Percentiles rank a stretch among this genome's conserved stretches.
Evolutionary conservation across 2,329 filamentous ascomycete species (phyloP).

Genomic region (Sporothrix luriei): DNA sequence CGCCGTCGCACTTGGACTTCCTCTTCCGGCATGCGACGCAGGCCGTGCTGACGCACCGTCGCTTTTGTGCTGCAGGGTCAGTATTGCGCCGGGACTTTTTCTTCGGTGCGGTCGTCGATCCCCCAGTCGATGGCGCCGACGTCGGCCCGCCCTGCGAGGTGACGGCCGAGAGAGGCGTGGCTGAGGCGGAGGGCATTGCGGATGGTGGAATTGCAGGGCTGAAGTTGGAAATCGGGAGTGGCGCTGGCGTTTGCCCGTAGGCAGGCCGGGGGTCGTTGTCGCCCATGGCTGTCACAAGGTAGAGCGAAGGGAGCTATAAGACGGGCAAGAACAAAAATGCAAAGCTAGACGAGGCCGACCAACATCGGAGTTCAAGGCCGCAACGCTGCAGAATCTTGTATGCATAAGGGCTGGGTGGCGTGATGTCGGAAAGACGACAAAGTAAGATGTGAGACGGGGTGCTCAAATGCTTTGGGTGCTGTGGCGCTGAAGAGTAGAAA

Average conservation of each 20-base stretch:
- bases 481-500: neutral
- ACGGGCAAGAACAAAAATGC: neutral
- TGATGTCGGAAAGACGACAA: neutral
- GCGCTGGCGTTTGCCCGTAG: slow-evolving; percentile 3
- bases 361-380: slow-evolving; percentile 18
- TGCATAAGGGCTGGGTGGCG: slow-evolving; percentile 7
- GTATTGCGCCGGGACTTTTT: slow-evolving; percentile 56
- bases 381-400: slow-evolving; percentile 6
- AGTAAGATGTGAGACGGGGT: neutral
- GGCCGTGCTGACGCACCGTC: slow-evolving; percentile 80
- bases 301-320: neutral
- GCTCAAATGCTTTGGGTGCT: neutral
- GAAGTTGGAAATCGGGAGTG: neutral
- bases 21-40: slow-evolving; percentile 77
- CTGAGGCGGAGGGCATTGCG: neutral
- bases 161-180: neutral
- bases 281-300: neutral
- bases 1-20: slow-evolving; percentile 91
- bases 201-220: slow-evolving; percentile 1
- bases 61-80: slow-evolving; percentile 60
- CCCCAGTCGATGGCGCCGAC: neutral
- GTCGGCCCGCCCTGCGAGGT: neutral
- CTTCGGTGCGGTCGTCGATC: slow-evolving; percentile 35
- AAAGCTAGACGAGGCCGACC: neutral
- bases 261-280: neutral